Evolutionary conservation across 192 early-diverging fungal genomes (phyloP).

Genomic region (Coemansia sp.): DNA sequence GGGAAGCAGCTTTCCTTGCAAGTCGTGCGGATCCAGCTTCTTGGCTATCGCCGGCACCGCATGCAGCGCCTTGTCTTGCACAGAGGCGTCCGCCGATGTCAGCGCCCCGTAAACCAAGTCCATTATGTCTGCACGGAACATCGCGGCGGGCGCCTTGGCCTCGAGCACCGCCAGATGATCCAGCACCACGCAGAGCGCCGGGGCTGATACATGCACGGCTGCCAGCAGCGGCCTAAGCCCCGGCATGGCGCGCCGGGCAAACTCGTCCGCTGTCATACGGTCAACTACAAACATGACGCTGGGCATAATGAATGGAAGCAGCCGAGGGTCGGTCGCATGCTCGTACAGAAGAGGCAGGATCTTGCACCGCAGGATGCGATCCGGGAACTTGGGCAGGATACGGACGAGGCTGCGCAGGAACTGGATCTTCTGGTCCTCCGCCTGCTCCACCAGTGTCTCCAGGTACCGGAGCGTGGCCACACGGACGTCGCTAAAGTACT

Average conservation of each 20-base stretch:
- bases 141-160: slow-evolving; percentile 61
- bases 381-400: slow-evolving; percentile 73
- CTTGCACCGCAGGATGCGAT: slow-evolving; percentile 68
- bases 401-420: slow-evolving; percentile 78
- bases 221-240: slow-evolving; percentile 64
- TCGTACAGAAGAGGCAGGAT: slow-evolving; percentile 72
- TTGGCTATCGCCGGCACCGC: slow-evolving; percentile 61
- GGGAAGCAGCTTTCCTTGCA: slow-evolving; percentile 70
- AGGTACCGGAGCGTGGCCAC: slow-evolving; percentile 80
- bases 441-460: slow-evolving; percentile 79
- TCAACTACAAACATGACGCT: slow-evolving; percentile 75
- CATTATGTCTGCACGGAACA: slow-evolving; percentile 68
- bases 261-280: slow-evolving; percentile 62
- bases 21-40: slow-evolving; percentile 63
- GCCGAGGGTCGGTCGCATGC: slow-evolving; percentile 72
- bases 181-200: slow-evolving; percentile 68
- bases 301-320: slow-evolving; percentile 74
- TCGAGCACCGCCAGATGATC: slow-evolving; percentile 68
- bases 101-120: slow-evolving; percentile 73
- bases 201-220: slow-evolving; percentile 58
- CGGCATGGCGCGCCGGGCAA: slow-evolving; percentile 63
- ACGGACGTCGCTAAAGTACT: slow-evolving; percentile 79
- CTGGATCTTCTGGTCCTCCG: slow-evolving; percentile 71
- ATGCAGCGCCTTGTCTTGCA: slow-evolving; percentile 72
- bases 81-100: slow-evolving; percentile 53